Conservation (phyloP, 495 filamentous ascomycete species). For the Trichodelitschia bisporula region DNA sequence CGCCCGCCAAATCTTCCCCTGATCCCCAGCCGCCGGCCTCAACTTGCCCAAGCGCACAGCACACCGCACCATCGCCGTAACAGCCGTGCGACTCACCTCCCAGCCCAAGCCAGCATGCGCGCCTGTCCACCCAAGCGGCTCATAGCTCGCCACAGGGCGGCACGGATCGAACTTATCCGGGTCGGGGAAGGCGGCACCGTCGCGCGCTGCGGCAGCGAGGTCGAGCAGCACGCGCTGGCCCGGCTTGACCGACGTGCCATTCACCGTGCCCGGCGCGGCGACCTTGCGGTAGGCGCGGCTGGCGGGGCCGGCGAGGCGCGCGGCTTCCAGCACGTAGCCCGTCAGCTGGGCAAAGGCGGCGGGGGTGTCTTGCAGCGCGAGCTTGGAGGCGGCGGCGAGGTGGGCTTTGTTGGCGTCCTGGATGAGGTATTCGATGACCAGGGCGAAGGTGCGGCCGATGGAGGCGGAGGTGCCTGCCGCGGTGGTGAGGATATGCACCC, state of each 20-base stretch:
- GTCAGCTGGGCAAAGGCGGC: conserved; percentile 15
- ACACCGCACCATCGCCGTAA: conserved; percentile 16
- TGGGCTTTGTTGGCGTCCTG: conserved; percentile 20
- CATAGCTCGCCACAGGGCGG: conserved; percentile 12
- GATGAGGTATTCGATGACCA: conserved; percentile 19
- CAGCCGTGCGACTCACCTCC: conserved; percentile 12
- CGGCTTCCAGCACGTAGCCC: conserved; percentile 17
- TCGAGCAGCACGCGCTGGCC: conserved; percentile 26
- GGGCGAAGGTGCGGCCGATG: conserved; percentile 15
- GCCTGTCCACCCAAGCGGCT: conserved; percentile 14
- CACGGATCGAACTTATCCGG: conserved; percentile 11
- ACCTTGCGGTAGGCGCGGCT: conserved; percentile 11
- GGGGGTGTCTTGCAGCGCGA: conserved; percentile 18
- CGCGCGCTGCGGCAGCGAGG: conserved; percentile 16
- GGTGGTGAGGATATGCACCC: conserved; percentile 18
- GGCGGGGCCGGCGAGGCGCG: conserved; percentile 13
- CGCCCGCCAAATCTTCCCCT: conserved; percentile 16
- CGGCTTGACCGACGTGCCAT: conserved; percentile 20
- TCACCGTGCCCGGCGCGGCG: conserved; percentile 13
- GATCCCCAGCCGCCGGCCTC: conserved; percentile 10
- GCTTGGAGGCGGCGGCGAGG: conserved; percentile 22
- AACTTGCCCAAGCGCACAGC: conserved; percentile 10
- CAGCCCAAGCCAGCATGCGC: conserved; percentile 13
- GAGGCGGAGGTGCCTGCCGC: conserved; percentile 20
- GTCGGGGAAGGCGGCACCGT: conserved; percentile 11